Conservation (phyloP, 192 early-diverging fungal genomes). For the Kappamyces sp. region DNA sequence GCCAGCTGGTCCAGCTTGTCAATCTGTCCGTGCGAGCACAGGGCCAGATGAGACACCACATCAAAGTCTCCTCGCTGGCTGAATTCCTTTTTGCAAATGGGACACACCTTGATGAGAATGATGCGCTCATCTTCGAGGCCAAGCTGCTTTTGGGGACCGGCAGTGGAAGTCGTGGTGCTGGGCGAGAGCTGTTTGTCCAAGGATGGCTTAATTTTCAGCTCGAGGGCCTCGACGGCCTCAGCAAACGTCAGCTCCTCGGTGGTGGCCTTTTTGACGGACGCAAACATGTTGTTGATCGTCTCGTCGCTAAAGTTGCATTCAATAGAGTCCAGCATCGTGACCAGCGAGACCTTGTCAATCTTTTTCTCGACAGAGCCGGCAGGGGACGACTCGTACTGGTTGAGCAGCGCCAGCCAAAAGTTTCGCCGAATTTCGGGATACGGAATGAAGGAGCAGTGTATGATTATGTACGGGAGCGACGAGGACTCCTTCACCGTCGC, state of each 20-base stretch:
- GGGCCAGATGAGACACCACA: slow-evolving; percentile 68
- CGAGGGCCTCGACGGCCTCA: slow-evolving; percentile 55
- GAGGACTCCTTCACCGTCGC: slow-evolving; percentile 24
- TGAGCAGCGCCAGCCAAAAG: slow-evolving; percentile 65
- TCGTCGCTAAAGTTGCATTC: slow-evolving; percentile 61
- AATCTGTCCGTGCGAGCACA: slow-evolving; percentile 65
- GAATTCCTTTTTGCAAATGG: slow-evolving; percentile 61
- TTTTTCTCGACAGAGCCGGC: slow-evolving; percentile 53
- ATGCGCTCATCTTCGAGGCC: slow-evolving; percentile 49
- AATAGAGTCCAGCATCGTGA: slow-evolving; percentile 65
- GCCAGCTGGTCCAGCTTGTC: slow-evolving; percentile 63
- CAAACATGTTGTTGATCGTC: slow-evolving; percentile 46
- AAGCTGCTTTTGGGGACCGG: slow-evolving; percentile 18
- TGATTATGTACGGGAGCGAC: slow-evolving; percentile 39
- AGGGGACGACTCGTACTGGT: slow-evolving; percentile 31
- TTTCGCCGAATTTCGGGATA: slow-evolving; percentile 51
- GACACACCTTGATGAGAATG: slow-evolving; percentile 60
- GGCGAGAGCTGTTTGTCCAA: slow-evolving; percentile 13
- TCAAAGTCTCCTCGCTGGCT: slow-evolving; percentile 53
- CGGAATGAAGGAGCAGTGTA: slow-evolving; percentile 62
- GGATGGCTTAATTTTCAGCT: slow-evolving; percentile 32
- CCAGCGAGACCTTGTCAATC: slow-evolving; percentile 55
- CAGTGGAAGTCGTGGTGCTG: background rate
- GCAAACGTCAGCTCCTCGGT: slow-evolving; percentile 61
- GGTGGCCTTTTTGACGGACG: slow-evolving; percentile 46